Evolutionary conservation across 768 basidiomycete genomes (phyloP), one percentile per base, ranked within the genome.

Genomic region (Lyophyllum semitale): DNA sequence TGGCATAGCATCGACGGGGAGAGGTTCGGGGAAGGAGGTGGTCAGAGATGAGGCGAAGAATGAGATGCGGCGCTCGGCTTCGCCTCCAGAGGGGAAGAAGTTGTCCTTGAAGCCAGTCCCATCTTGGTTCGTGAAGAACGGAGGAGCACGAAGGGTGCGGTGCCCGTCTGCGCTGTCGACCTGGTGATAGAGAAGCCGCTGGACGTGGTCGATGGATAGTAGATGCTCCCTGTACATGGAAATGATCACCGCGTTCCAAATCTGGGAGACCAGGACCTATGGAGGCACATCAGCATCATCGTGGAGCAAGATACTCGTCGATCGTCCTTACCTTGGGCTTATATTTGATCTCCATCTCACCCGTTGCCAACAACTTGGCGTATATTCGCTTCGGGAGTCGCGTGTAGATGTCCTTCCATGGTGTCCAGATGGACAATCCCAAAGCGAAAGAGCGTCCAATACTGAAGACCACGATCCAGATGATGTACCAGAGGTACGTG

Each of bases 181-280:
- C 73, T 99, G 97, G 70, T 99, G 97, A 68, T 99, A 98, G 30
- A 98, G 82, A 18, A 99, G 82, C 49, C 95, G 89, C 69, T 99
- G 97, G 43, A 99, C 97, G 65, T 99, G 95, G 63, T 98, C 94
- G 66, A 99, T 99, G 59, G 94, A 96, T 35, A 99, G 79, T 46
- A 99, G 78, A 74, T 99, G 97, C 66, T 99, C 97, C 64, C 97
- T 88, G 73, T 99, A 99, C 97, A 99, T 99, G 52, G 96, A 98
- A 59, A 99, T 99, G 72, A 99, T 96, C 73, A 98, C 82, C 42
- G 97, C 97, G 71, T 99, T 99, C 97, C 97, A 99, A 27, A 99
- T 89, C 75, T 99, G 97, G 18, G 95, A 98, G 37, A 99, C 97
- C 27, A 99, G 83, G 51, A 99, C 88, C 84, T 86, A 50, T 23